phyloP scores from a whole-genome alignment of 345 rosid species.

The Excoecaria agallocha region DNA sequence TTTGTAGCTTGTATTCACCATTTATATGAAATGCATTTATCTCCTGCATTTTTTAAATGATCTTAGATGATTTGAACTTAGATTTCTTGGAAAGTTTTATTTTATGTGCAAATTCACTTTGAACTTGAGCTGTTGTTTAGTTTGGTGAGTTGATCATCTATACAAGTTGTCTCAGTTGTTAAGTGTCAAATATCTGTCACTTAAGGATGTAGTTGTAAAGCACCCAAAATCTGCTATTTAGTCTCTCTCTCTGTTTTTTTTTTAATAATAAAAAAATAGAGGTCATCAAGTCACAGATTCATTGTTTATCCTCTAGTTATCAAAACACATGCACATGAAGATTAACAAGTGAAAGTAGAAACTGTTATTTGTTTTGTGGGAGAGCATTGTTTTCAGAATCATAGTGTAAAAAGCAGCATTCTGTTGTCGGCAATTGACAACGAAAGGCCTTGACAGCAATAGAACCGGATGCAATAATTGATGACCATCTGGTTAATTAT shows the following conservation, averaged over 20 bases:
- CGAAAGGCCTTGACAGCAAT: neutral
- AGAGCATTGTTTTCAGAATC: neutral
- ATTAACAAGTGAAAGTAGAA: neutral
- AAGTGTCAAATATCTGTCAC: neutral
- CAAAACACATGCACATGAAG: neutral
- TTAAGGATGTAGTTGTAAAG: neutral
- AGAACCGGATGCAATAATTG: neutral
- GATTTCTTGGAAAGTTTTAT: neutral
- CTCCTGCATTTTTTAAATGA: neutral
- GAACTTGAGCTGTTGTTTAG: neutral
- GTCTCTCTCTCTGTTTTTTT: neutral
- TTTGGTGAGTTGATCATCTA: neutral
- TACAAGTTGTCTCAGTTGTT: neutral
- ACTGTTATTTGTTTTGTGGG: constrained; percentile 1
- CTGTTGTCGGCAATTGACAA: neutral
- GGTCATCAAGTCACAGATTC: neutral
- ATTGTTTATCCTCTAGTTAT: neutral
- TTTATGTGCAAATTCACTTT: neutral
- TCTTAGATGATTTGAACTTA: neutral
- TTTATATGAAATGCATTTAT: neutral
- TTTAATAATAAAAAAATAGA: too few relatives aligned
- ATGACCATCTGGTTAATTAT: neutral
- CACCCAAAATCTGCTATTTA: neutral
- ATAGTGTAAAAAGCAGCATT: too few relatives aligned
- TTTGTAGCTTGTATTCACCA: neutral